Base-by-base conservation (phyloP, 2,329 filamentous ascomycete species). In the Anthostomella pinea region DNA sequence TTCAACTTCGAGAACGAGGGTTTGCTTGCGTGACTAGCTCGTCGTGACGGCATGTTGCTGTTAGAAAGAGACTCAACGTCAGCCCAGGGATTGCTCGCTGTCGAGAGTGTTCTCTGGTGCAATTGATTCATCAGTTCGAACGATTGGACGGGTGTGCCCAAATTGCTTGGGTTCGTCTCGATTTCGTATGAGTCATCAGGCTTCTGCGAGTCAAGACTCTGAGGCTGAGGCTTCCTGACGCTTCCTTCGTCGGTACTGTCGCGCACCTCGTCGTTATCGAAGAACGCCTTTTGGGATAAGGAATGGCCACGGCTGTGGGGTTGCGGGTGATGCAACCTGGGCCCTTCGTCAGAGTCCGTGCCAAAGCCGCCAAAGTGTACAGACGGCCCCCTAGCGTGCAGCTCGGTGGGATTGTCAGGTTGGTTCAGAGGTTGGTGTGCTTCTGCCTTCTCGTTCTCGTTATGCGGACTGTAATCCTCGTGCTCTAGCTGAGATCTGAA, bases 1-100 rank as follows among this genome's bases (percentile, higher is more conserved):
- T 97, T 97, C 51, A 97, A 75, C 49, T 83, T 90, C 1, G 88
- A 87, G 27, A 82, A 63, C 1, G 80, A 90, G 3, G 81, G 70
- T 52, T 84, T 87, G 56, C 81, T 83, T 13, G 70, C 73, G 54
- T 89, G 85, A 46, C 75, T 77, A 8, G 70, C 65, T 11, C 63
- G 66, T 27, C 67, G 65, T 19, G 65, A 57, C 15, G 60, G 53
- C 17, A 59, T 51, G 17, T 58, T 53, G 48, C 61, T 63, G 28
- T 60, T 58, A 17, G 64, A 52, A 26, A 59, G 52, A 10, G 72
- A 67, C 17, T 66, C 62, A 6, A 65, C 60, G 32, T 81, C 75
- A 17, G 70, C 70, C 81, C 81, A 85, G 8, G 79, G 79, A 54
- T 84, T 84, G 60, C 74, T 82, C 3, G 65, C 55, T 2, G 67